Conservation (phyloP, 2,329 filamentous ascomycete species). For the Biscogniauxia sp. region DNA sequence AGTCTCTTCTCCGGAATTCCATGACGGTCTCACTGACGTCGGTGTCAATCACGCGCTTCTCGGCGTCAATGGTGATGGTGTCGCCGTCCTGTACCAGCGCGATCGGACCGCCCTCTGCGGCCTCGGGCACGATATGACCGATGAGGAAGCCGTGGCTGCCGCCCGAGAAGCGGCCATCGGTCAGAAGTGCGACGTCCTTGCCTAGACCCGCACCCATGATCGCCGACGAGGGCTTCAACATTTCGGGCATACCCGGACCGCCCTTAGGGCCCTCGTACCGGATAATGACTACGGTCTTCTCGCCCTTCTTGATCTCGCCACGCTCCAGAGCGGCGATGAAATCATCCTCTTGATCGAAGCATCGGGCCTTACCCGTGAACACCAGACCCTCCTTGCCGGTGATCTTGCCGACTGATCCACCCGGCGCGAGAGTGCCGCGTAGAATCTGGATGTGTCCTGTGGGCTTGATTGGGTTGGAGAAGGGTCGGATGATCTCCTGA, state of each 20-base stretch:
- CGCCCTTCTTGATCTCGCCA: constrained; percentile 76
- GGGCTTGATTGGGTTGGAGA: constrained; percentile 80
- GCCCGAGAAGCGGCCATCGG: constrained; percentile 74
- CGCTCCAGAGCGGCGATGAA: constrained; percentile 75
- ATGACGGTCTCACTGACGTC: constrained; percentile 66
- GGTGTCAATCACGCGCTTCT: constrained; percentile 67
- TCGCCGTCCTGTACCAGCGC: constrained; percentile 80
- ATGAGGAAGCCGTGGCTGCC: constrained; percentile 85
- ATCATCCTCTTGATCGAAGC: constrained; percentile 80
- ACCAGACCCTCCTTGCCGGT: constrained; percentile 88
- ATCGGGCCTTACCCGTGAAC: constrained; percentile 77
- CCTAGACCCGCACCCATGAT: constrained; percentile 88
- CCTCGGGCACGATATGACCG: constrained; percentile 84
- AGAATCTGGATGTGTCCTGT: constrained; percentile 90
- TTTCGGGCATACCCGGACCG: constrained; percentile 92
- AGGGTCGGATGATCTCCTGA: constrained; percentile 77
- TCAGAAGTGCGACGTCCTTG: constrained; percentile 71
- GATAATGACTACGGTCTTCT: constrained; percentile 88
- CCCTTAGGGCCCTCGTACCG: constrained; percentile 93
- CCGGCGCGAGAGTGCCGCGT: constrained; percentile 78
- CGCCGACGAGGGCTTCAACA: constrained; percentile 87
- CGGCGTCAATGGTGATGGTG: constrained; percentile 76
- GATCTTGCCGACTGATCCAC: constrained; percentile 88
- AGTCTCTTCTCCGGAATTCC: constrained; percentile 53
- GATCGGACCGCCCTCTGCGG: constrained; percentile 81